Evolutionary conservation across 2,329 filamentous ascomycete genomes (phyloP).

Genomic region (Massarina eburnea): DNA sequence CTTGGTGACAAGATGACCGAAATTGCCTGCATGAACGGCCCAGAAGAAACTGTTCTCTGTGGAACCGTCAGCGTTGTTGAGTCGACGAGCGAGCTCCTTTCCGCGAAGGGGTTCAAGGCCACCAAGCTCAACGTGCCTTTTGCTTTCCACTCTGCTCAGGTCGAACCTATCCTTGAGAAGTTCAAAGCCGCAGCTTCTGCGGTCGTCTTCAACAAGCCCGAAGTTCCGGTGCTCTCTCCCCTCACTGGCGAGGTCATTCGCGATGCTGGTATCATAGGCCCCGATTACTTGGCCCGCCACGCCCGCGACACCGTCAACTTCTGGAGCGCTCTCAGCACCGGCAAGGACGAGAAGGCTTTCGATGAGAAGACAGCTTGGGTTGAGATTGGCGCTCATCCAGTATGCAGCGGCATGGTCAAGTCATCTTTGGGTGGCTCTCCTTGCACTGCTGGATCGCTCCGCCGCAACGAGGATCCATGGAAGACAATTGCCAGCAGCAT

Average conservation of each 20-base stretch:
- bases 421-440: slow-evolving; percentile 59
- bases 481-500: slow-evolving; percentile 63
- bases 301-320: slow-evolving; percentile 72
- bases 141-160: slow-evolving; percentile 67
- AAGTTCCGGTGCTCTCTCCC: slow-evolving; percentile 67
- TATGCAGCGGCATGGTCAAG: slow-evolving; percentile 70
- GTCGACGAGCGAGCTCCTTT: slow-evolving; percentile 53
- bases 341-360: slow-evolving; percentile 60
- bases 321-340: slow-evolving; percentile 61
- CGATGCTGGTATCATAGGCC: slow-evolving; percentile 58
- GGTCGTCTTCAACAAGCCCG: slow-evolving; percentile 60
- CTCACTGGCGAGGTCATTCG: slow-evolving; percentile 63
- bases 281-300: slow-evolving; percentile 65
- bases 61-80: slow-evolving; percentile 63
- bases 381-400: slow-evolving; percentile 73
- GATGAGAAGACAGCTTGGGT: slow-evolving; percentile 70
- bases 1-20: slow-evolving; percentile 54
- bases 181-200: slow-evolving; percentile 59
- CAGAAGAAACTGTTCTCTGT: slow-evolving; percentile 73
- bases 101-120: slow-evolving; percentile 59
- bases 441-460: slow-evolving; percentile 61
- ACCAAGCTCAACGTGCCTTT: slow-evolving; percentile 66
- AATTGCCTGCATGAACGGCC: slow-evolving; percentile 75
- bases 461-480: slow-evolving; percentile 64
- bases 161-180: slow-evolving; percentile 63